Conservation (phyloP, 2,329 filamentous ascomycete species). For the Harringtonia aguacate region DNA sequence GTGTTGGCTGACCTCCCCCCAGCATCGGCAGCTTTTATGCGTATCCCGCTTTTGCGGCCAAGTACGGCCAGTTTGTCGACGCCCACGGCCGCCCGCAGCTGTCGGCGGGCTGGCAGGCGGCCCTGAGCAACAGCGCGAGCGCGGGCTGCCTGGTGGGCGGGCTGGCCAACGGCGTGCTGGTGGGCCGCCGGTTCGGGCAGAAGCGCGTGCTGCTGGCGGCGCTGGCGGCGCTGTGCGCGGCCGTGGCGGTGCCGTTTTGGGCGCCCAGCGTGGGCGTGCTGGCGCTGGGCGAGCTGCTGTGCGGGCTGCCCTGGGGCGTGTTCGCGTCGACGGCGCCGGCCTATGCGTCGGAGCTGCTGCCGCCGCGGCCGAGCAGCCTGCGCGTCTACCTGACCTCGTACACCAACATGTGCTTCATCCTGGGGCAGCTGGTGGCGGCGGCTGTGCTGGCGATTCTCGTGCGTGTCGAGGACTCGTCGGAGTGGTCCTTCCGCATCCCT, state of each 20-base stretch:
- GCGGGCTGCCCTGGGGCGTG: conserved; percentile 23
- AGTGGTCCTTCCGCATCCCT: conserved; percentile 29
- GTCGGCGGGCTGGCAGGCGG: conserved; percentile 38
- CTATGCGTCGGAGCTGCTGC: conserved; percentile 24
- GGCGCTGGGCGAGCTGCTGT: conserved; percentile 31
- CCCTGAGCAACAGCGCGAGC: conserved; percentile 23
- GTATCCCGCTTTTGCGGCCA: conserved; percentile 13
- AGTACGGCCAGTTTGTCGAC: conserved; percentile 20
- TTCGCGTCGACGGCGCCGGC: conserved; percentile 28
- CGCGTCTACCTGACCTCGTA: conserved; percentile 30
- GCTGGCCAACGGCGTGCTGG: conserved; percentile 34
- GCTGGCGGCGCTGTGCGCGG: conserved; percentile 24
- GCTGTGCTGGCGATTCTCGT: conserved; percentile 29
- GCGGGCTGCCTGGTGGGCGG: conserved; percentile 39
- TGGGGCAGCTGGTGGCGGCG: conserved; percentile 22
- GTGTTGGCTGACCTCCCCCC: not conserved
- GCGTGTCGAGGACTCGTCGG: conserved; percentile 14
- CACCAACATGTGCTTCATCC: conserved; percentile 36
- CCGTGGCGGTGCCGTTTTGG: conserved; percentile 38
- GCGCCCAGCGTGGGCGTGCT: conserved; percentile 25
- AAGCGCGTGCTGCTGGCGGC: conserved; percentile 31
- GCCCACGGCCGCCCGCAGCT: conserved; percentile 24
- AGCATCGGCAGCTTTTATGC: conserved; percentile 14
- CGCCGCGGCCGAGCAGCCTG: conserved; percentile 19
- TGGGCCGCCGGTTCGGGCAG: conserved; percentile 31